A percentile compares a stretch with the other conserved stretches of the same genome.
Conservation (phyloP, 225 moss, liverwort and hornwort genomes). For the Polytrichum commune region DNA sequence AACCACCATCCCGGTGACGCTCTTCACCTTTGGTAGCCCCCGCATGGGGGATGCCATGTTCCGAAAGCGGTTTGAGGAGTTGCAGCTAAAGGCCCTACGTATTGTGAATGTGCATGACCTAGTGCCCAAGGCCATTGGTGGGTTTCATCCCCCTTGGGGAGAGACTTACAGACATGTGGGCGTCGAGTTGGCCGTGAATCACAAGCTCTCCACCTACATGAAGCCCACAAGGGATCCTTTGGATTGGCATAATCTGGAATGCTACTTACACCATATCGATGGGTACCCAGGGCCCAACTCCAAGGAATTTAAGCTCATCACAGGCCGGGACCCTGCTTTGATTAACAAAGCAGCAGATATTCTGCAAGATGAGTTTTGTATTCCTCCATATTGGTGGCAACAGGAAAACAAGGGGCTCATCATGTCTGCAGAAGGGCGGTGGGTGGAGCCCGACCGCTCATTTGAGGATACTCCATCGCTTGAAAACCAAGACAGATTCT, state of each 20-base stretch:
- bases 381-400: conserved; percentile 53
- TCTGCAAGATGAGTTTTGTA: conserved; percentile 24
- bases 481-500: conserved; percentile 33
- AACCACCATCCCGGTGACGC: conserved; percentile 43
- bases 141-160: conserved; percentile 47
- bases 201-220: conserved; percentile 36
- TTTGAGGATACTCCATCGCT: conserved; percentile 36
- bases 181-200: conserved; percentile 30
- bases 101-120: conserved; percentile 56
- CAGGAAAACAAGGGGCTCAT: conserved; percentile 44
- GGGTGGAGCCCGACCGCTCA: conserved; percentile 28
- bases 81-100: conserved; percentile 53
- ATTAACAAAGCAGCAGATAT: conserved; percentile 38
- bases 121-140: conserved; percentile 49
- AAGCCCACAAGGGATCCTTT: conserved; percentile 29
- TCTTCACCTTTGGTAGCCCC: conserved; percentile 61
- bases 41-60: conserved; percentile 62
- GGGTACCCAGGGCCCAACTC: conserved; percentile 26
- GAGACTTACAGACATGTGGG: conserved; percentile 53
- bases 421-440: conserved; percentile 19
- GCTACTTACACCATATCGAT: conserved; percentile 50
- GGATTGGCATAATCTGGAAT: conserved; percentile 33
- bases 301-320: conserved; percentile 26
- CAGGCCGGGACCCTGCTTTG: conserved; percentile 29
- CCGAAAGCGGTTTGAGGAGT: conserved; percentile 37